Evolutionary conservation across 78 protist species (phyloP), one percentile per base, ranked within the genome.

Genomic region (Guillardia theta): DNA sequence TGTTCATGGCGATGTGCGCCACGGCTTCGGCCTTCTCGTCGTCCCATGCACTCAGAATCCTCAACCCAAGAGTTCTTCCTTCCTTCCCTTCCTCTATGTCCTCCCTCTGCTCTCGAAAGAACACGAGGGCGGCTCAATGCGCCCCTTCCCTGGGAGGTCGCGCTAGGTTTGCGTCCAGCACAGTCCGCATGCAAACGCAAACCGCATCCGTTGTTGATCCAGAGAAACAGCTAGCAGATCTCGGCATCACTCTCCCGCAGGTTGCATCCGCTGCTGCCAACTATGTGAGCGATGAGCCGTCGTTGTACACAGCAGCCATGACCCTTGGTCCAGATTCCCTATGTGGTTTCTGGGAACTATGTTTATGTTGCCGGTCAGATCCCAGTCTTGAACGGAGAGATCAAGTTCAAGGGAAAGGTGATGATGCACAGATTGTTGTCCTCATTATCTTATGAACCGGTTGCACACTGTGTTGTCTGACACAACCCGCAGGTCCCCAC

Each of bases 281-380:
- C 83, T 70, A 70, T 6, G 83, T 58, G 70, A 58, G 6, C 27
- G 2, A 24, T 10, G 30, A 1, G 27, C 70, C 21, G 4, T 24
- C 27, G 70, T 58, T 6, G 21, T 58, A 50, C 58, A 19, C 58
- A 19, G 30, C 10, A 50, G 30, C 10, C 58, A 50, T 0, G 70
- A 9, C 27, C 1, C 27, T 8, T 1, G 4, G 70, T 30, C 3
- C 70, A 58, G 70, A 30, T 70, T 4, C 90, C 90, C 24, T 78
- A 43, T 50, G 24, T 78, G 43, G 90, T 78, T 24, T 43, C 50
- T 9, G 90, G 90, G 37, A 78, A 78, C 24, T 43, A 78, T 8
- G 45, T 78, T 46, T 78, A 78, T 30, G 48, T 78, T 9, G 90
- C 90, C 1, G 90, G 90, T 0, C 90, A 78, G 90, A 18, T 78